Conservation (phyloP, 805 yeast genomes). For the Spathaspora hagerdaliae region DNA sequence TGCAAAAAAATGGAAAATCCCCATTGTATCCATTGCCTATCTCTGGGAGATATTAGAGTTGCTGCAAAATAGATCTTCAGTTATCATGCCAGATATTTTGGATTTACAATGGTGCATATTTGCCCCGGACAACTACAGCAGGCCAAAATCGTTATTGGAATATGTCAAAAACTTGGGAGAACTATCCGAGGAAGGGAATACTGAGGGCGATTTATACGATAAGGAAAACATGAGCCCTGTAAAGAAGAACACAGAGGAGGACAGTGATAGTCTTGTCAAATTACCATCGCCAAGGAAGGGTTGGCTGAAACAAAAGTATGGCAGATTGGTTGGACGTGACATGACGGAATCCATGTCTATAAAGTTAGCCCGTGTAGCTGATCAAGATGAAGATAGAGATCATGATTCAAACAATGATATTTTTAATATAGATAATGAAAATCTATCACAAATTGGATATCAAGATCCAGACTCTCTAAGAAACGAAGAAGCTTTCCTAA, state of each 20-base stretch:
- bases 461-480: constrained; percentile 17
- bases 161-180: constrained; percentile 5
- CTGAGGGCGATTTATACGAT: constrained; percentile 5
- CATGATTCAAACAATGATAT: constrained; percentile 10
- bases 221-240: constrained; percentile 8
- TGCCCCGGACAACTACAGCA: constrained; percentile 31
- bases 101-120: constrained; percentile 54
- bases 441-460: constrained; percentile 19
- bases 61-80: constrained; percentile 16
- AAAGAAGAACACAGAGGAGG: background rate
- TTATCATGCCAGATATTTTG: constrained; percentile 36
- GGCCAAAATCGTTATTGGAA: constrained; percentile 10
- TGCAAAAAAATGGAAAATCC: constrained; percentile 54
- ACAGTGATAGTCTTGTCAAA: constrained; percentile 1
- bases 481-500: constrained; percentile 14
- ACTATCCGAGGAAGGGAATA: constrained; percentile 1
- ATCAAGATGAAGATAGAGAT: constrained; percentile 2
- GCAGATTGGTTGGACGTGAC: constrained; percentile 17
- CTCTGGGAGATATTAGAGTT: constrained; percentile 48
- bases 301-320: constrained; percentile 40
- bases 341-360: constrained; percentile 9
- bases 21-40: constrained; percentile 53
- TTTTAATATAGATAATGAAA: constrained; percentile 13
- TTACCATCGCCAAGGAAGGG: constrained; percentile 54
- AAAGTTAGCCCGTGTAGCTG: constrained; percentile 4